phyloP scores from a whole-genome alignment of 108 stramenopile genomes.

The Nitzschia putrida region DNA sequence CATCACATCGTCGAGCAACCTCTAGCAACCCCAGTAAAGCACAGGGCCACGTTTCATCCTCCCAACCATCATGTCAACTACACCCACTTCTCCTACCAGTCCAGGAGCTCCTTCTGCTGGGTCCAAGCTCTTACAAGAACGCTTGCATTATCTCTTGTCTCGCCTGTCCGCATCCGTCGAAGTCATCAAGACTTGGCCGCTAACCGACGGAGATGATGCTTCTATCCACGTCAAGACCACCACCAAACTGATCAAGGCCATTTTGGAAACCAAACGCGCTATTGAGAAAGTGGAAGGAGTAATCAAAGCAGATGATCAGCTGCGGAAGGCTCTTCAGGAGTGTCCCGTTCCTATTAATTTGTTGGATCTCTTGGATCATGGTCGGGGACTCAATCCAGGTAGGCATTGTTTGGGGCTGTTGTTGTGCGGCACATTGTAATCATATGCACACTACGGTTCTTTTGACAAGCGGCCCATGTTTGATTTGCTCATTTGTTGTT shows the following conservation, averaged over 20 bases:
- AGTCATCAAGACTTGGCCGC: slow-evolving; percentile 73
- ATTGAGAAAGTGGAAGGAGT: slow-evolving; percentile 62
- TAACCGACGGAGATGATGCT: slow-evolving; percentile 57
- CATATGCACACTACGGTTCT: not conserved
- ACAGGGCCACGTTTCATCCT: no score
- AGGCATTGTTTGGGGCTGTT: slow-evolving; percentile 4
- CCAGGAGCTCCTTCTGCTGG: slow-evolving; percentile 9
- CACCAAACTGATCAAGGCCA: slow-evolving; percentile 57
- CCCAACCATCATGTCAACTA: no score
- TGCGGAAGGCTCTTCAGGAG: slow-evolving; percentile 54
- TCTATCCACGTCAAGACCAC: slow-evolving; percentile 69
- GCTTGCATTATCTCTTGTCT: slow-evolving; percentile 59
- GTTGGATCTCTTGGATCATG: slow-evolving; percentile 77
- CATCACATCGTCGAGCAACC: no score
- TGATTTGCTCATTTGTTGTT: not conserved
- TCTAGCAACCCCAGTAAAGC: no score
- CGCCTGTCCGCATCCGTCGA: slow-evolving; percentile 58
- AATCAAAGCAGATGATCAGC: slow-evolving; percentile 50
- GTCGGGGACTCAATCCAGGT: slow-evolving; percentile 68
- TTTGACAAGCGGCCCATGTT: not conserved
- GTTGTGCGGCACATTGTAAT: not conserved
- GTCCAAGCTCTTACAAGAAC: slow-evolving; percentile 55
- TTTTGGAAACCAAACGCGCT: slow-evolving; percentile 48
- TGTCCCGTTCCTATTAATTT: slow-evolving; percentile 79
- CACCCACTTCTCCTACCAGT: not conserved